A percentile compares a stretch with the other conserved stretches of the same genome.
phyloP scores from a whole-genome alignment of 768 basidiomycete species.

The Suillus subluteus region DNA sequence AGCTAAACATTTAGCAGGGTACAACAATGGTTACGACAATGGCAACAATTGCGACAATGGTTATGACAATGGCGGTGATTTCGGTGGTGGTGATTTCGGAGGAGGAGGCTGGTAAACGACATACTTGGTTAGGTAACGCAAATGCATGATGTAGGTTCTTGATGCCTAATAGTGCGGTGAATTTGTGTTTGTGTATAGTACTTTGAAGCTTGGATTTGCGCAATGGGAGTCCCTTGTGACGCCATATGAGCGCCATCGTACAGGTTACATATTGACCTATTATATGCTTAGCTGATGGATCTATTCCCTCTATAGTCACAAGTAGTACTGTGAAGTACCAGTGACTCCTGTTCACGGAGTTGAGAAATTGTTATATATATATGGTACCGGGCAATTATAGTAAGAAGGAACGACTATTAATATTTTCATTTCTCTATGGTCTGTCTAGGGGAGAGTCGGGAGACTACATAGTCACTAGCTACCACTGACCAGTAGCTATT shows the following conservation, averaged over 20 bases:
- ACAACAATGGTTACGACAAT: constrained; percentile 26
- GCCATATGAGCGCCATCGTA: neutral
- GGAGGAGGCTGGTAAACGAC: constrained; percentile 18
- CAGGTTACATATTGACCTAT: neutral
- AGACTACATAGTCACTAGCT: too few species aligned
- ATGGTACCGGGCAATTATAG: too few species aligned
- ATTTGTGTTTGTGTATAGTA: neutral
- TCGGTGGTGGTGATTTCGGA: neutral
- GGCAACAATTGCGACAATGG: neutral
- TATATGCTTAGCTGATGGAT: neutral
- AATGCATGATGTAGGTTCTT: neutral
- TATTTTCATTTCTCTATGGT: too few species aligned
- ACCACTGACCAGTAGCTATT: too few species aligned
- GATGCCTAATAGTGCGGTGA: neutral
- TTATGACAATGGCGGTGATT: constrained; percentile 13
- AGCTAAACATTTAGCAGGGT: constrained; percentile 30
- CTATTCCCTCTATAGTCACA: too few species aligned
- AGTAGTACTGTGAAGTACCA: neutral
- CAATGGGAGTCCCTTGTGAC: neutral
- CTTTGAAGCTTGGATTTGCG: neutral
- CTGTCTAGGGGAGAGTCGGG: too few species aligned
- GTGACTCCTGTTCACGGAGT: too few species aligned
- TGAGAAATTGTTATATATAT: too few species aligned
- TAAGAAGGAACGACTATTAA: too few species aligned
- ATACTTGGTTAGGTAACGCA: neutral